Conservation (phyloP, 1,139 yeast genomes). For the Groenewaldozyma auringiensis region DNA sequence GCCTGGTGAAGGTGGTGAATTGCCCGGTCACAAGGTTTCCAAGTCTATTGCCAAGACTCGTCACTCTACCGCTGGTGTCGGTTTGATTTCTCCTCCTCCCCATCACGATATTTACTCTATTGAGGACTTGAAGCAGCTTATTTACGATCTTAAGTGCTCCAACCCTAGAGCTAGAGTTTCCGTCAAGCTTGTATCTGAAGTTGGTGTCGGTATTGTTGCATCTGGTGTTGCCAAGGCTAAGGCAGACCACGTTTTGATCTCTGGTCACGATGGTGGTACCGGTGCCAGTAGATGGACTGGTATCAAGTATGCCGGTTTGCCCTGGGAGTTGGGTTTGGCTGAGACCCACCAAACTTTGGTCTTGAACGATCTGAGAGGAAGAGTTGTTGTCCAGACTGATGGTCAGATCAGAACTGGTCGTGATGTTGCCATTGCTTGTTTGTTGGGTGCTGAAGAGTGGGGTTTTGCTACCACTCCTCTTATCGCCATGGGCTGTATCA, state of each 20-base stretch:
- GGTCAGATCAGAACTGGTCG: slow-evolving; percentile 96
- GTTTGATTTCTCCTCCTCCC: slow-evolving; percentile 96
- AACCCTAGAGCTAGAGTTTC: slow-evolving; percentile 97
- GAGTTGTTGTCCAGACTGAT: slow-evolving; percentile 92
- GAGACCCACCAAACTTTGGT: slow-evolving; percentile 98
- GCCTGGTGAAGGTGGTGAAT: slow-evolving; percentile 99
- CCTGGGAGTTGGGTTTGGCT: slow-evolving; percentile 98
- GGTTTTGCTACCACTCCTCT: slow-evolving; percentile 97
- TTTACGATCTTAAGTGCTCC: slow-evolving; percentile 92
- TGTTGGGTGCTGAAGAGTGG: slow-evolving; percentile 97
- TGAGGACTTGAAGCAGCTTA: slow-evolving; percentile 94
- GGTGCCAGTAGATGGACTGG: slow-evolving; percentile 99
- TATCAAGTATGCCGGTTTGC: slow-evolving; percentile 93
- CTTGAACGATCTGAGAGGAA: slow-evolving; percentile 88
- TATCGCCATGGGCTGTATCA: slow-evolving; percentile 94
- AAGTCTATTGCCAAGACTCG: slow-evolving; percentile 87
- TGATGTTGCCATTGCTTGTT: slow-evolving; percentile 91
- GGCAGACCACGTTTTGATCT: slow-evolving; percentile 89
- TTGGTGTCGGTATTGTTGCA: slow-evolving; percentile 98
- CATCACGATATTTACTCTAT: slow-evolving; percentile 98
- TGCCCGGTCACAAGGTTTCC: slow-evolving; percentile 92
- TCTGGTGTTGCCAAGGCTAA: slow-evolving; percentile 99
- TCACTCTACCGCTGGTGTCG: slow-evolving; percentile 96
- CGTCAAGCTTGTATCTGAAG: slow-evolving; percentile 93
- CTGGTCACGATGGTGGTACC: slow-evolving; percentile 99